phyloP scores from a whole-genome alignment of 73 alveolate species.

The Paramecium bursaria region DNA sequence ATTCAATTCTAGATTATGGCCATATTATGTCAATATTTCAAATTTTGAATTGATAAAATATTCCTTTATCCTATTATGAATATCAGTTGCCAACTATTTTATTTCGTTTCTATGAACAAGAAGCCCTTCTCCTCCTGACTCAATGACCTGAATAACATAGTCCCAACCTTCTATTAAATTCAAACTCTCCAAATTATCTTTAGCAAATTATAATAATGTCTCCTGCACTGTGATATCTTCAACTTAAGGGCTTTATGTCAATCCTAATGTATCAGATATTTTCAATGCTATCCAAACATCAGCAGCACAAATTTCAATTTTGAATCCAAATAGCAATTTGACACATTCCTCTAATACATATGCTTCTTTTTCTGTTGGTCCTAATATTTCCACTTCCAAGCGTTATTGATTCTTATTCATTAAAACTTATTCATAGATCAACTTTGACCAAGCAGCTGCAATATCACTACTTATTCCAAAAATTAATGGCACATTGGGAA shows the following conservation, averaged over 20 bases:
- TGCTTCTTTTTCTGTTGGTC: constrained; percentile 39
- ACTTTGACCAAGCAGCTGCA: constrained; percentile 56
- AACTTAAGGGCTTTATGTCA: constrained; percentile 25
- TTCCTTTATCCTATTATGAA: constrained; percentile 12
- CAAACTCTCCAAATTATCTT: background rate
- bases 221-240: constrained; percentile 45
- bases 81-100: background rate
- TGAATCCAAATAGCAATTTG: constrained; percentile 49
- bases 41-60: background rate
- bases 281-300: constrained; percentile 41
- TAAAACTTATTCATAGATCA: constrained; percentile 25
- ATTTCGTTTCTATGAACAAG: constrained; percentile 40
- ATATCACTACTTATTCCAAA: constrained; percentile 38
- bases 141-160: background rate
- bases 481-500: constrained; percentile 16
- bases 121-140: constrained; percentile 48
- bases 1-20: constrained; percentile 30
- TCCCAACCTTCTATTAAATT: constrained; percentile 48
- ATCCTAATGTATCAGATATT: constrained; percentile 24
- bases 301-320: constrained; percentile 27
- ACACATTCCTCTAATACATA: constrained; percentile 57
- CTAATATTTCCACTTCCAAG: constrained; percentile 46
- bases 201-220: constrained; percentile 1
- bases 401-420: constrained; percentile 35
- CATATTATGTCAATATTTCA: constrained; percentile 35